Percentiles rank a stretch among this genome's conserved stretches.
Evolutionary conservation across 2,329 filamentous ascomycete genomes (phyloP).

Genomic region (Sclerotinia trifoliorum): DNA sequence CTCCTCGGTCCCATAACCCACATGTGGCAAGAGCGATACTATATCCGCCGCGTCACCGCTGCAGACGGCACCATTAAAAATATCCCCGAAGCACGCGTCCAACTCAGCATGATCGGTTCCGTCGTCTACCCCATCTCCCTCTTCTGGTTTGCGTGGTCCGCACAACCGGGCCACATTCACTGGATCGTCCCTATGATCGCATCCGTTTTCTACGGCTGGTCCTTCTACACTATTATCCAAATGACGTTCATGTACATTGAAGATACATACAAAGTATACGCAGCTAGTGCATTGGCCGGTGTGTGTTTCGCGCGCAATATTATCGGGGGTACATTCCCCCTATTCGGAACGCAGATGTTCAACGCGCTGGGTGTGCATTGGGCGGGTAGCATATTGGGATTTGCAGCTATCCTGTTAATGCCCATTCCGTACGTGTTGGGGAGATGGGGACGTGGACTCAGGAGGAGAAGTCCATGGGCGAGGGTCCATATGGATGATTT

Average conservation of each 20-base stretch:
- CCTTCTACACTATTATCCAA: constrained; percentile 57
- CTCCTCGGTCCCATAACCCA: constrained; percentile 65
- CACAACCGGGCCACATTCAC: constrained; percentile 52
- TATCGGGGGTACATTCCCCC: constrained; percentile 56
- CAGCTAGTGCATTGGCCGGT: constrained; percentile 59
- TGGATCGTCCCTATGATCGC: constrained; percentile 53
- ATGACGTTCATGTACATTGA: constrained; percentile 50
- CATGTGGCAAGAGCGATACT: constrained; percentile 68
- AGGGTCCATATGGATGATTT: constrained; percentile 18
- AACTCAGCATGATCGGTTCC: constrained; percentile 64
- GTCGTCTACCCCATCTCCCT: constrained; percentile 51
- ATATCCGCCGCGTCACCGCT: constrained; percentile 46
- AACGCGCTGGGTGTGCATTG: constrained; percentile 41
- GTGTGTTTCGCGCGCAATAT: constrained; percentile 58
- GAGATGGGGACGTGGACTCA: constrained; percentile 43
- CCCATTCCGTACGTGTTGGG: constrained; percentile 55
- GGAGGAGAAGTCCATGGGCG: constrained; percentile 59
- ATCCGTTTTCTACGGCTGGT: constrained; percentile 58
- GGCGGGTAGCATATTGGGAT: constrained; percentile 43
- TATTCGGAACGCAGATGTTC: constrained; percentile 58
- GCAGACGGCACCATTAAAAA: constrained; percentile 26
- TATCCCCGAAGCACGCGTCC: constrained; percentile 73
- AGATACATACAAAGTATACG: constrained; percentile 56
- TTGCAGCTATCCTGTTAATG: constrained; percentile 49
- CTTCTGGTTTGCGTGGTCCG: constrained; percentile 62